Evolutionary conservation across 1,284 basidiomycete species (phyloP), one percentile per base, ranked within the genome.

Genomic region (Boletus mariae): DNA sequence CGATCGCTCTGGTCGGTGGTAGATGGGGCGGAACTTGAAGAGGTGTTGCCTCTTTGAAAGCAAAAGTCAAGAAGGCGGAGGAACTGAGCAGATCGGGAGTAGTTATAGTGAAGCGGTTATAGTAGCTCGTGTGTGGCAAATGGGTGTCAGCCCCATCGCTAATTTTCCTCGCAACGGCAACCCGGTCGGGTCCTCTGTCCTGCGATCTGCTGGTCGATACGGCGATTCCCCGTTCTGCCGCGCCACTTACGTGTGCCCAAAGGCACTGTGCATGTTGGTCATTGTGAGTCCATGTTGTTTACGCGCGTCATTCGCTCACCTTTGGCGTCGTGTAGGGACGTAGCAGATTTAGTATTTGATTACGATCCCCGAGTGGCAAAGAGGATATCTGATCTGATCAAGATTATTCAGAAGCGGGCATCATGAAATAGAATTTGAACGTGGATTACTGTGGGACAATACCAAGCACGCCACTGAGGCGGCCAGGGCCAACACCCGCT

Each of bases 51-150:
- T 83, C 79, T 25, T 76, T 71, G 49, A 83, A 60, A 1, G 73
- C 79, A 56, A 79, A 80, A 9, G 73, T 75, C 54, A 84, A 58
- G 47, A 78, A 74, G 49, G 81, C 76, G 25, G 80, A 75, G 12
- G 77, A 71, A 11, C 69, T 71, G 3, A 64, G 60, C 45, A 73
- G 69, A 58, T 73, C 67, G 9, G 78, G 77, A 37, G 66, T 64
- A 28, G 60, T 52, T 54, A 65, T 52, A n/a, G 48, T 48, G 53
- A 64, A 59, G 42, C 52, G 55, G 50, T 54, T 56, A 47, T 60
- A 61, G 45, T 68, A 68, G 37, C 49, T 59, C 48, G 57, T 51
- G 1, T 54, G 55, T 47, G 49, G 37, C 37, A 49, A 44, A 49
- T 57, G 56, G 49, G 46, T 43, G 53, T 53, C 47, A 48, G 23